Evolutionary conservation across 2,329 filamentous ascomycete species (phyloP).

Genomic region (Huntiella moniliformis): DNA sequence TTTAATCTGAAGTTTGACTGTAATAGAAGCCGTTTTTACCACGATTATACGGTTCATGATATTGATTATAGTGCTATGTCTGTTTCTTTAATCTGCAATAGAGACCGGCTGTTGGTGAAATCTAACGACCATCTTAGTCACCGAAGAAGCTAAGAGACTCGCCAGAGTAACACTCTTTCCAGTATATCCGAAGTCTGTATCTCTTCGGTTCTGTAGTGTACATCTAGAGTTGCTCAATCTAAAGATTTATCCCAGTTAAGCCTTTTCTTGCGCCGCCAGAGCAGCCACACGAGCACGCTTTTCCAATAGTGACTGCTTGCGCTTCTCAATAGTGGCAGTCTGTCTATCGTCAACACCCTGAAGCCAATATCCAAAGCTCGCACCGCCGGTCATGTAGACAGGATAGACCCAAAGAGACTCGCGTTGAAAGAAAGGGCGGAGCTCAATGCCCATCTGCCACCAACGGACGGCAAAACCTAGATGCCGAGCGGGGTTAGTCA

Average conservation of each 20-base stretch:
- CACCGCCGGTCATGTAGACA: conserved; percentile 66
- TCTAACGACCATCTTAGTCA: not conserved
- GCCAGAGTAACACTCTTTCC: not conserved
- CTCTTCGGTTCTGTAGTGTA: not conserved
- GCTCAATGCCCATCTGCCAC: conserved; percentile 97
- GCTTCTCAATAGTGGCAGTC: conserved; percentile 53
- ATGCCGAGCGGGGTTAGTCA: not conserved
- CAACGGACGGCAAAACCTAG: conserved; percentile 80
- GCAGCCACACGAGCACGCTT: conserved; percentile 56
- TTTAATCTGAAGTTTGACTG: too few relatives aligned
- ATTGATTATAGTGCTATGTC: too few relatives aligned
- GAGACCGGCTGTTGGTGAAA: not conserved
- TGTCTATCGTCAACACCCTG: conserved; percentile 77
- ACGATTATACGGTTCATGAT: too few relatives aligned
- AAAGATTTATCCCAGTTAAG: not conserved
- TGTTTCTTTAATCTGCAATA: too few relatives aligned
- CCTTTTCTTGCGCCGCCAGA: conserved; percentile 20
- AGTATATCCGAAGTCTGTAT: conserved; percentile 1
- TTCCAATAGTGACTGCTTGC: conserved; percentile 66
- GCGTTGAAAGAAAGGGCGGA: conserved; percentile 81
- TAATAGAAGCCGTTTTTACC: too few relatives aligned
- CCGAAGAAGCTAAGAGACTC: not conserved
- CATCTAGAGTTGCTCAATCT: not conserved
- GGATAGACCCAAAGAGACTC: conserved; percentile 83
- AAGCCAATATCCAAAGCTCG: conserved; percentile 93